These are phyloP conservation scores for Rhodotorula diobovata DNA, from an alignment of 768 basidiomycete species.

Conservation along the genomic window DNA sequence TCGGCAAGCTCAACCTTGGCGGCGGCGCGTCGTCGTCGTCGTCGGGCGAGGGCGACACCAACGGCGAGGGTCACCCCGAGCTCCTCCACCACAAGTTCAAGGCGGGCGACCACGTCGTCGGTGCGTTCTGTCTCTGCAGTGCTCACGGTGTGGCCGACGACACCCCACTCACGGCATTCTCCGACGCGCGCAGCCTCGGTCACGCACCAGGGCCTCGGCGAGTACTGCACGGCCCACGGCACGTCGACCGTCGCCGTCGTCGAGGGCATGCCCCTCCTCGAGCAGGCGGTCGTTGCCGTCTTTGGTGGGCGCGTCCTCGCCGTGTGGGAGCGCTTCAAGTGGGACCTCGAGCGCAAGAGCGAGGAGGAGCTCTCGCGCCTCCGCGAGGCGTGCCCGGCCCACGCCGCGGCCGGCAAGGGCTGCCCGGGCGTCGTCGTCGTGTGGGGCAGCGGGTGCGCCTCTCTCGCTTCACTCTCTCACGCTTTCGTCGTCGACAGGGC, in stretches of 20 bases:
- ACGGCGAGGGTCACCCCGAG: neutral
- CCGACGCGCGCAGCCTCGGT: neutral
- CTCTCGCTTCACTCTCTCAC: neutral
- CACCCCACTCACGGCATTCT: neutral
- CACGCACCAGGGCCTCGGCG: slow-evolving; percentile 21
- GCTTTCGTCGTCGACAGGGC: neutral
- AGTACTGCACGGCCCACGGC: slow-evolving; percentile 5
- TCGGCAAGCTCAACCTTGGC: neutral
- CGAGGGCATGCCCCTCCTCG: slow-evolving; percentile 3
- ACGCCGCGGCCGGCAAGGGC: slow-evolving; percentile 8
- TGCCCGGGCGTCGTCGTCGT: neutral
- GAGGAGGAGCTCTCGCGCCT: neutral
- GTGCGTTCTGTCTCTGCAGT: neutral
- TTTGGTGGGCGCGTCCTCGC: slow-evolving; percentile 3
- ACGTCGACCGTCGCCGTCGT: neutral
- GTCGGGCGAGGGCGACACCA: neutral
- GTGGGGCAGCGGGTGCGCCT: slow-evolving; percentile 7
- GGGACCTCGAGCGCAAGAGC: neutral
- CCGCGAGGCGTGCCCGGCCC: neutral
- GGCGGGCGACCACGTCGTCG: slow-evolving; percentile 17
- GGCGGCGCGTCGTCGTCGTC: no score
- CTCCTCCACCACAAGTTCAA: slow-evolving; percentile 8
- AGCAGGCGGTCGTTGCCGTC: slow-evolving; percentile 7
- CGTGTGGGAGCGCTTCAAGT: neutral
- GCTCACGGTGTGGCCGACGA: neutral